Base-by-base conservation (phyloP, 2,329 filamentous ascomycete species). In the Cladosporium sp. region DNA sequence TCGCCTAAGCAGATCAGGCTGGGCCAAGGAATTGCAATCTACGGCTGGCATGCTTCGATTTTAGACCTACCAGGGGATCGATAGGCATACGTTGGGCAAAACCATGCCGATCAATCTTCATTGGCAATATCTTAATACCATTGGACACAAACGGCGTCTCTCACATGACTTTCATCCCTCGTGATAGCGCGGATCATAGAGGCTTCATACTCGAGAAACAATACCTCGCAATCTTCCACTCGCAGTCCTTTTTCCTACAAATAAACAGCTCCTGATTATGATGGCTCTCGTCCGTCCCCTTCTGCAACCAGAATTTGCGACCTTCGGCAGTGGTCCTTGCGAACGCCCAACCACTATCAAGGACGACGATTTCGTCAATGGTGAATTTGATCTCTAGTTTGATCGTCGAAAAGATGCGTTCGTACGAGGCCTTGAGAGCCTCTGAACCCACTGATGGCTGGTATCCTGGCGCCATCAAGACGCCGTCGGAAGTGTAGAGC, bases 401-500 rank as follows among this genome's bases (percentile, higher is more conserved):
- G 42, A 64, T 58, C 14, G 49, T 43, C 6, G 54, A 25, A 51
- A 62, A 62, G 40, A 60, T 58, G 3, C 56, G 52, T 8, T 55
- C 25, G 40, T 64, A 64, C 28, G 58, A 58, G 15, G 54, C 37
- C 37, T 50, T 42, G 17, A 64, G 20, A n/a, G 55, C 60, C n/a
- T 51, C 51, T 30, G 36, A 20, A 15, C 62, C 62, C 15, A 62
- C 56, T 34, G 52, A 30, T 11, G 62, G 45, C 22, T 25, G 36
- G 52, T 52, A 62, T 17, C 45, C 40, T 11, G 55, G 54, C 9
- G 62, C 60, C 62, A 64, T 64, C 43, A 51, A 30, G 15, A 62
- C 51, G 42, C 60, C 60, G 37, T 62, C 59, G 42, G 39, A 15
- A 15, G 66, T 92, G 89, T 60, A 93, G 91, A 52, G 28, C 7